phyloP scores from a whole-genome alignment of 495 filamentous ascomycete species.

The Penicillium chermesinum region DNA sequence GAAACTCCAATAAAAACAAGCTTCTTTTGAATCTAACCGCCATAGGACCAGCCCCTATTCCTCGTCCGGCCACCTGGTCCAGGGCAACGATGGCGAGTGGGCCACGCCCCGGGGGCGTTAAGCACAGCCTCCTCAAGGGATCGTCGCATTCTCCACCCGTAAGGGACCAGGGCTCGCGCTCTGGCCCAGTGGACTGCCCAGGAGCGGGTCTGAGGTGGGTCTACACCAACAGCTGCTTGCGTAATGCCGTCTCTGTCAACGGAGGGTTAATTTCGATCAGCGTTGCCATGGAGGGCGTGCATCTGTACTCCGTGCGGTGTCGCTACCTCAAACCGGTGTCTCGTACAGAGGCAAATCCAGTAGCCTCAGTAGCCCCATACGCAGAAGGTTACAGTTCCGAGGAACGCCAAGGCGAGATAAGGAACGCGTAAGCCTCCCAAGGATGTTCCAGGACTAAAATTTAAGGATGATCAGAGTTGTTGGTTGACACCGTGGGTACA shows the following conservation, averaged over 20 bases:
- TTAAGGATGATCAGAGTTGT: background rate
- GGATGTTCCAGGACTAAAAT: too few relatives aligned
- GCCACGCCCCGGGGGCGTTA: conserved; percentile 28
- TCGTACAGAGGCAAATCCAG: background rate
- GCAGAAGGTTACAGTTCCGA: too few relatives aligned
- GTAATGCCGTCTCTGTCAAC: conserved; percentile 33
- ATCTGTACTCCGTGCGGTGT: conserved; percentile 1
- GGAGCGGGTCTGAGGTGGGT: conserved; percentile 31
- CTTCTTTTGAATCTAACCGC: conserved; percentile 5
- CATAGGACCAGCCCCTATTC: conserved; percentile 5
- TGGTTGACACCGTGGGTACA: background rate
- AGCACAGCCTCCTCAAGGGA: conserved; percentile 28
- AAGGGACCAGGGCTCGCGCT: conserved; percentile 35
- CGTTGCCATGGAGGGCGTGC: conserved; percentile 15
- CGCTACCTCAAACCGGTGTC: conserved; percentile 22
- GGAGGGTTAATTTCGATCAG: conserved; percentile 37
- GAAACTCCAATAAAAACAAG: conserved; percentile 3
- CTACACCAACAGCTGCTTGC: conserved; percentile 38
- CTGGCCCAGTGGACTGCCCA: conserved; percentile 33
- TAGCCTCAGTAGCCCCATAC: too few relatives aligned
- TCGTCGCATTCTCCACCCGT: conserved; percentile 43
- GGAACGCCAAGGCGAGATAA: too few relatives aligned
- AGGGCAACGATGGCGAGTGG: too few relatives aligned
- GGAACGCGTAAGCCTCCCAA: too few relatives aligned
- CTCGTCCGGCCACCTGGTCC: too few relatives aligned